phyloP scores from a whole-genome alignment of 805 yeast genomes.

The Starmerella powellii region DNA sequence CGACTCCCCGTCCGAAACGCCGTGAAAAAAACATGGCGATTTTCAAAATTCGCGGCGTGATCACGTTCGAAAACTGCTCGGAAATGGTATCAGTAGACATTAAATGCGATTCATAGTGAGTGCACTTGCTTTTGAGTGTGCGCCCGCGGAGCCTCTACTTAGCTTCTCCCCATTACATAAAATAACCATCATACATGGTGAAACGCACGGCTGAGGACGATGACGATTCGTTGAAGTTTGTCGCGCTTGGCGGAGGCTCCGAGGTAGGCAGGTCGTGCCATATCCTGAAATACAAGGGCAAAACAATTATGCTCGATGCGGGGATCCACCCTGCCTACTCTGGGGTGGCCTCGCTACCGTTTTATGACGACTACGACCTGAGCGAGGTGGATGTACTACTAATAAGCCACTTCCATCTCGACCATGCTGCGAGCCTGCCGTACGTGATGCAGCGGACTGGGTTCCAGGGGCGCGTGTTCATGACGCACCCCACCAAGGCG shows the following conservation, averaged over 20 bases:
- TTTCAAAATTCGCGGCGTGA: no score
- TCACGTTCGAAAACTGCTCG: no score
- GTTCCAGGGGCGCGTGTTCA: conserved; percentile 89
- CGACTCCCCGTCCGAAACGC: no score
- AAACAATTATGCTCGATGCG: conserved; percentile 92
- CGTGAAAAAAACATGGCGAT: no score
- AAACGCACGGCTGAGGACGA: conserved; percentile 24
- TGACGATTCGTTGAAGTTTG: conserved; percentile 49
- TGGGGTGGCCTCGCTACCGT: conserved; percentile 85
- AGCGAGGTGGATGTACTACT: conserved; percentile 74
- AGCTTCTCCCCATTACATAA: no score
- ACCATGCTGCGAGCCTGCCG: conserved; percentile 96
- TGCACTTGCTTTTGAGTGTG: no score
- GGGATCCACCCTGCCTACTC: conserved; percentile 94
- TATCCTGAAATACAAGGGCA: conserved; percentile 80
- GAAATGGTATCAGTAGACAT: no score
- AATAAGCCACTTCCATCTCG: conserved; percentile 91
- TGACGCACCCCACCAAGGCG: conserved; percentile 99
- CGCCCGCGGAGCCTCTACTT: no score
- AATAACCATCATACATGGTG: conserved; percentile 21
- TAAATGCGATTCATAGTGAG: no score
- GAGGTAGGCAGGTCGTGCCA: conserved; percentile 98
- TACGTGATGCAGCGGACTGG: conserved; percentile 95
- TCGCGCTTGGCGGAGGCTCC: conserved; percentile 93
- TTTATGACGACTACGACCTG: conserved; percentile 87